Evolutionary conservation across 805 yeast genomes (phyloP).

Genomic region (Spathaspora sp.): DNA sequence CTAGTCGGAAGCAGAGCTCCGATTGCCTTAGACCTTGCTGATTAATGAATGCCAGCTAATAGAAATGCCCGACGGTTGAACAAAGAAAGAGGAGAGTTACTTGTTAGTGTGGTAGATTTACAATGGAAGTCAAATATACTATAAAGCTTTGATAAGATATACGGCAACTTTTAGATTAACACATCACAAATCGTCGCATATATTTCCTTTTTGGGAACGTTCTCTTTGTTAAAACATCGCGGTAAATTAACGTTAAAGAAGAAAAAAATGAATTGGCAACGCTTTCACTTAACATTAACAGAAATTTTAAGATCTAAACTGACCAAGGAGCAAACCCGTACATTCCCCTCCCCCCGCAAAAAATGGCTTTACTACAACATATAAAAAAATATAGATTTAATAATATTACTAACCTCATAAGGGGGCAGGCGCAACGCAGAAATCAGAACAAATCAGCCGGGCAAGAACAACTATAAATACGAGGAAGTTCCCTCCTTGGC

Average conservation of each 20-base stretch:
- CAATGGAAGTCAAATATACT: neutral
- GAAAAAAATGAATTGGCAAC: neutral
- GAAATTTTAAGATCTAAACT: neutral
- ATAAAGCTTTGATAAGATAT: neutral
- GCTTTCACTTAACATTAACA: conserved; percentile 1
- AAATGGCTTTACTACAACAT: neutral
- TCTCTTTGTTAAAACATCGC: conserved; percentile 1
- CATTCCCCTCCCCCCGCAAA: neutral
- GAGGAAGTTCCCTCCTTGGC: neutral
- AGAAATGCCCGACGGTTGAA: neutral
- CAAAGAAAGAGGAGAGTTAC: neutral
- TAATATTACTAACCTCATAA: too few species aligned
- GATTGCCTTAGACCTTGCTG: too few species aligned
- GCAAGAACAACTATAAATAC: neutral
- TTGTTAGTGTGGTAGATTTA: neutral
- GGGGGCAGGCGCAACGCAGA: neutral
- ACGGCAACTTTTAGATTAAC: neutral
- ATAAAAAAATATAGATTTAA: too few species aligned
- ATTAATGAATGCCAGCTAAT: neutral
- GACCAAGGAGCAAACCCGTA: too few species aligned
- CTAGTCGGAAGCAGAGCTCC: neutral
- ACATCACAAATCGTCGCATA: conserved; percentile 1
- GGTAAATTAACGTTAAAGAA: conserved; percentile 9
- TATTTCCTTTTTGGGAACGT: conserved; percentile 1
- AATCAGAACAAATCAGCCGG: neutral